A percentile compares a stretch with the other conserved stretches of the same genome.
These are phyloP conservation scores for Stellera chamaejasme DNA, from an alignment of 345 rosid species.

Conservation along the genomic window DNA sequence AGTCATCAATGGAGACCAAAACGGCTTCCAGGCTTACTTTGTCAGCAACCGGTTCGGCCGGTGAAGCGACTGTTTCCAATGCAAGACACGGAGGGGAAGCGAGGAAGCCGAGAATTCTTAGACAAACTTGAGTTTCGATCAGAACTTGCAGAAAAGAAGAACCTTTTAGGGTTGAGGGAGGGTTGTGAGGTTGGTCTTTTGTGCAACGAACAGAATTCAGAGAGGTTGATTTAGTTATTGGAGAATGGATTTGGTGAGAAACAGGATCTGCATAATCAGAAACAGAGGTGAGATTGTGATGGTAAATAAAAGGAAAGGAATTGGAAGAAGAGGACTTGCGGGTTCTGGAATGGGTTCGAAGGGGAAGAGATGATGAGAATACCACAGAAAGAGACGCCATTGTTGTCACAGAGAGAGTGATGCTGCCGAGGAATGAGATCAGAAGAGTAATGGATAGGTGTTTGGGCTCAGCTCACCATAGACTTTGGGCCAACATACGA, in stretches of 20 bases:
- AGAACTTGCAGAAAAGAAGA: slow-evolving; percentile 10
- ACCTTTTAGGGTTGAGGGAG: neutral
- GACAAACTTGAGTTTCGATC: slow-evolving; percentile 30
- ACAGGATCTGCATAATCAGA: neutral
- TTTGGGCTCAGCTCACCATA: too few relatives aligned
- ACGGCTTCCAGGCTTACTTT: slow-evolving; percentile 64
- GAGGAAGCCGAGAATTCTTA: slow-evolving; percentile 29
- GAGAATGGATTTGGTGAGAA: neutral
- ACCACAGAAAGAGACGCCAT: slow-evolving; percentile 37
- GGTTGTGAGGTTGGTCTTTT: slow-evolving; percentile 4
- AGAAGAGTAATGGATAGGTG: too few relatives aligned
- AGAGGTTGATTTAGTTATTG: neutral
- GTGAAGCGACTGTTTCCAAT: slow-evolving; percentile 31
- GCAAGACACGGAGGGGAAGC: slow-evolving; percentile 47
- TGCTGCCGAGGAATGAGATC: too few relatives aligned
- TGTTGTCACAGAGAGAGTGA: too few relatives aligned
- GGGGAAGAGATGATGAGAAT: slow-evolving; percentile 28
- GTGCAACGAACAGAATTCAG: neutral
- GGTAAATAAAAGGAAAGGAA: neutral
- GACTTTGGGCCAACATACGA: too few relatives aligned
- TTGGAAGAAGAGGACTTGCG: slow-evolving; percentile 18
- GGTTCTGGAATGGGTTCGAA: slow-evolving; percentile 24
- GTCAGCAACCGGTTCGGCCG: slow-evolving; percentile 27
- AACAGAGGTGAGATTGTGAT: neutral
- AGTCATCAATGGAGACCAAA: slow-evolving; percentile 57